These are phyloP conservation scores for Phytophthora kernoviae DNA, from an alignment of 352 stramenopile genomes.

Conservation along the genomic window DNA sequence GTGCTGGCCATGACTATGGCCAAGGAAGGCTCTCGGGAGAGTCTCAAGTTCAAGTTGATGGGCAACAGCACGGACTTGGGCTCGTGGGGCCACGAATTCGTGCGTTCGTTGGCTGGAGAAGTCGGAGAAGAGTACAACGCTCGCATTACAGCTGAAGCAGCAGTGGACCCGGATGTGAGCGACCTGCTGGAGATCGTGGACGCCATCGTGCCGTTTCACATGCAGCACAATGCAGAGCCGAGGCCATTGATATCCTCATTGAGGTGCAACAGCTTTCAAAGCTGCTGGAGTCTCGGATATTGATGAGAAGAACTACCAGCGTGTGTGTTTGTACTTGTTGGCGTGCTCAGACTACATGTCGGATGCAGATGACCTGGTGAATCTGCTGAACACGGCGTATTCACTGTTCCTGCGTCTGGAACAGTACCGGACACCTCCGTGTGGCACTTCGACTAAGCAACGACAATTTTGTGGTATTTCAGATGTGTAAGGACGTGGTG, in stretches of 20 bases:
- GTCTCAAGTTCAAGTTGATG: constrained; percentile 90
- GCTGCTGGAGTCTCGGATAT: constrained; percentile 93
- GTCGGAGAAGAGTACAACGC: constrained; percentile 95
- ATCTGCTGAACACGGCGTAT: constrained; percentile 93
- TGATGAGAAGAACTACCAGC: constrained; percentile 98
- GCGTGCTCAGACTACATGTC: constrained; percentile 98
- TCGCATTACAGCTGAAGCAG: constrained; percentile 59
- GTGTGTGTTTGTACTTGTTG: constrained; percentile 98
- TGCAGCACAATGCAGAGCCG: constrained; percentile 99
- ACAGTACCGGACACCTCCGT: constrained; percentile 96
- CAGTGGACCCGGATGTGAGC: constrained; percentile 68
- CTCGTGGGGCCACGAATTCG: constrained; percentile 99
- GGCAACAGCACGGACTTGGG: constrained; percentile 93
- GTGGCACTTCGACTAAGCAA: constrained; percentile 95
- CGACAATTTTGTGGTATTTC: constrained; percentile 82
- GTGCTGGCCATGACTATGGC: constrained; percentile 99
- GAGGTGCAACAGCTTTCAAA: constrained; percentile 97
- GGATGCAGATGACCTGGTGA: constrained; percentile 97
- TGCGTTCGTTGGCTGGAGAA: constrained; percentile 96
- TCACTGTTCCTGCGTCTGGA: constrained; percentile 95
- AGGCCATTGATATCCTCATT: constrained; percentile 99
- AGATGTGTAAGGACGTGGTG: constrained; percentile 69
- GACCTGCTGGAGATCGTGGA: constrained; percentile 97
- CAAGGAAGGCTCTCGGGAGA: constrained; percentile 90
- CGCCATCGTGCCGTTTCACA: constrained; percentile 99